Percentiles rank a stretch among this genome's conserved stretches.
Evolutionary conservation across 2,329 filamentous ascomycete genomes (phyloP).

Genomic region (Xylaria polymorpha): DNA sequence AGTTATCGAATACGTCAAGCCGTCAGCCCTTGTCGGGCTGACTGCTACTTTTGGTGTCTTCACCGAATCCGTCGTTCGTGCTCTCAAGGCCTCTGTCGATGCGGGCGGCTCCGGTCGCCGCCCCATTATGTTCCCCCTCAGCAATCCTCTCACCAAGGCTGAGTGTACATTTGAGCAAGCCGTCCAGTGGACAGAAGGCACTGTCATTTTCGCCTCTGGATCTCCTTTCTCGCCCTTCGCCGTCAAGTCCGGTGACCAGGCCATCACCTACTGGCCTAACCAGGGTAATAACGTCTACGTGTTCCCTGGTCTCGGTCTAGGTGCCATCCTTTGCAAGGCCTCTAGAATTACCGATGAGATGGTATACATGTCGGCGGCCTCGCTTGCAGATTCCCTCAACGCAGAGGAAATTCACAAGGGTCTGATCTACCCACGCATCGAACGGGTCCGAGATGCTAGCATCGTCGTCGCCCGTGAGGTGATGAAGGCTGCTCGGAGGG

Average conservation of each 20-base stretch:
- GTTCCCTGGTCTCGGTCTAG: slow-evolving; percentile 95
- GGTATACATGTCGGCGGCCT: slow-evolving; percentile 93
- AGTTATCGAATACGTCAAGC: slow-evolving; percentile 94
- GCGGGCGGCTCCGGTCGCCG: slow-evolving; percentile 75
- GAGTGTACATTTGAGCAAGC: slow-evolving; percentile 98
- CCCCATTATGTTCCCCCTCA: slow-evolving; percentile 95
- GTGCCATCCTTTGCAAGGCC: slow-evolving; percentile 90
- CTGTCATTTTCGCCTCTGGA: slow-evolving; percentile 92
- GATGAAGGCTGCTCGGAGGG: slow-evolving; percentile 88
- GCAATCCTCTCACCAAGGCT: slow-evolving; percentile 95
- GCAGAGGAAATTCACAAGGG: slow-evolving; percentile 83
- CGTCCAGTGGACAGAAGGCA: slow-evolving; percentile 88
- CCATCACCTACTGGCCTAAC: slow-evolving; percentile 78
- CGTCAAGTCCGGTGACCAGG: slow-evolving; percentile 69
- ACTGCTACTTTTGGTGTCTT: slow-evolving; percentile 96
- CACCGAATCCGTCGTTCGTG: slow-evolving; percentile 84
- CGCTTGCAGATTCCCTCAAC: slow-evolving; percentile 81
- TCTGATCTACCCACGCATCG: slow-evolving; percentile 90
- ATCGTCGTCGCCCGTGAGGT: slow-evolving; percentile 88
- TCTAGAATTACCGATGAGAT: slow-evolving; percentile 90
- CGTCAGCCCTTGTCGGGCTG: slow-evolving; percentile 92
- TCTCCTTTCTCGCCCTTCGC: slow-evolving; percentile 86
- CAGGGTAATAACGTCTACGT: slow-evolving; percentile 92
- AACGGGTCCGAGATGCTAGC: slow-evolving; percentile 90
- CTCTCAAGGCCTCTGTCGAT: slow-evolving; percentile 73